These are phyloP conservation scores for Aspergillus taichungensis DNA, from an alignment of 495 filamentous ascomycete species.

Conservation along the genomic window DNA sequence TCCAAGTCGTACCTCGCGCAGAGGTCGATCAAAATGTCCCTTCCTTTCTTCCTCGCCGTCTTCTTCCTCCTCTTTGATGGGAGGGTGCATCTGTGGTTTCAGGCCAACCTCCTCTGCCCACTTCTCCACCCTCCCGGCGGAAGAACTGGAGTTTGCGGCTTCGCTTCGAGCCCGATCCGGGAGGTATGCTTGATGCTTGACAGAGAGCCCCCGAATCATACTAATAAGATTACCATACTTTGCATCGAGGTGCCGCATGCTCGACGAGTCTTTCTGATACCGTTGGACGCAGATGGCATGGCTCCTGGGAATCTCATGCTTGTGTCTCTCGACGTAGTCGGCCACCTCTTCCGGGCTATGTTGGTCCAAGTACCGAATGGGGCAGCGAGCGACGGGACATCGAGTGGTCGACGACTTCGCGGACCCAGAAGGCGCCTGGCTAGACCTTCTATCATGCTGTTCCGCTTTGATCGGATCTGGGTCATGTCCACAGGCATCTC, in stretches of 20 bases:
- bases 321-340: slow-evolving; percentile 81
- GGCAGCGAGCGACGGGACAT: slow-evolving; percentile 80
- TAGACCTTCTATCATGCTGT: slow-evolving; percentile 28
- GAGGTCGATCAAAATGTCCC: slow-evolving; percentile 64
- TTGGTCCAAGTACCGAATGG: slow-evolving; percentile 81
- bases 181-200: slow-evolving; percentile 74
- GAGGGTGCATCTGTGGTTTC: slow-evolving; percentile 17
- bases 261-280: slow-evolving; percentile 73
- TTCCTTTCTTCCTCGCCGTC: slow-evolving; percentile 33
- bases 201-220: slow-evolving; percentile 81
- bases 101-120: slow-evolving; percentile 69
- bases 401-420: slow-evolving; percentile 45
- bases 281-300: slow-evolving; percentile 84
- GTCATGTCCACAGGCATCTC: slow-evolving; percentile 27
- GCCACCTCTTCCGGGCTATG: slow-evolving; percentile 88
- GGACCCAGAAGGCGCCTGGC: slow-evolving; percentile 28
- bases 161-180: slow-evolving; percentile 49
- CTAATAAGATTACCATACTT: slow-evolving; percentile 84
- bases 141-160: slow-evolving; percentile 19
- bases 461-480: slow-evolving; percentile 42
- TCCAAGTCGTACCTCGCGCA: slow-evolving; percentile 77
- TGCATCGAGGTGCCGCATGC: slow-evolving; percentile 75
- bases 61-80: slow-evolving; percentile 29
- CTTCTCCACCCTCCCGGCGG: slow-evolving; percentile 59
- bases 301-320: slow-evolving; percentile 82